Conservation (phyloP, 192 early-diverging fungal genomes). For the Coemansia reversa region DNA sequence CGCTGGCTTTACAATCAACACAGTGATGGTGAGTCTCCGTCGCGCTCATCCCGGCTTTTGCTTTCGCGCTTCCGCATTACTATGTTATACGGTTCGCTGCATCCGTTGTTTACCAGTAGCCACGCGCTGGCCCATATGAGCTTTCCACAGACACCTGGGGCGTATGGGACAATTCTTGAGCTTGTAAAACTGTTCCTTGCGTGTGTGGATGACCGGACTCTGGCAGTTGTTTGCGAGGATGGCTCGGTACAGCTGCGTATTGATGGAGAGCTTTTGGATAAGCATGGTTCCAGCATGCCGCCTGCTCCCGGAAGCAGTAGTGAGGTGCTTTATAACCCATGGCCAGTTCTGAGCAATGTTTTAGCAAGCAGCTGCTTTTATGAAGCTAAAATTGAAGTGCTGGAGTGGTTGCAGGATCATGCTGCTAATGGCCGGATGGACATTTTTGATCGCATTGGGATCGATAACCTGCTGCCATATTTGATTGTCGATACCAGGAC, state of each 20-base stretch:
- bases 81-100: conserved; percentile 45
- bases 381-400: conserved; percentile 38
- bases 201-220: conserved; percentile 33
- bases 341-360: conserved; percentile 20
- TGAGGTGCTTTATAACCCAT: conserved; percentile 39
- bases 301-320: conserved; percentile 1
- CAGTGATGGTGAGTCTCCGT: conserved; percentile 9
- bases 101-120: conserved; percentile 24
- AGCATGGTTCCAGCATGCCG: conserved; percentile 18
- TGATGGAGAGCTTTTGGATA: conserved; percentile 22
- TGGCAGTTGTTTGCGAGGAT: conserved; percentile 27
- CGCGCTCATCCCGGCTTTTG: conserved; percentile 11
- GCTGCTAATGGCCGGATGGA: conserved; percentile 25
- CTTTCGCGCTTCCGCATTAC: conserved; percentile 51
- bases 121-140: conserved; percentile 11
- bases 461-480: conserved; percentile 19
- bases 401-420: conserved; percentile 48
- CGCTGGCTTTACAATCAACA: conserved; percentile 24
- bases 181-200: conserved; percentile 37
- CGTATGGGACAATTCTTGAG: conserved; percentile 46
- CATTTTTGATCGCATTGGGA: conserved; percentile 30
- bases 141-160: conserved; percentile 23
- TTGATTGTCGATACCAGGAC: conserved; percentile 16
- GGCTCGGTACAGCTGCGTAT: conserved; percentile 29
- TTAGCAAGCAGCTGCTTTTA: conserved; percentile 38